Conservation (phyloP, 2,329 filamentous ascomycete species). For the Chaetomium globosum region DNA sequence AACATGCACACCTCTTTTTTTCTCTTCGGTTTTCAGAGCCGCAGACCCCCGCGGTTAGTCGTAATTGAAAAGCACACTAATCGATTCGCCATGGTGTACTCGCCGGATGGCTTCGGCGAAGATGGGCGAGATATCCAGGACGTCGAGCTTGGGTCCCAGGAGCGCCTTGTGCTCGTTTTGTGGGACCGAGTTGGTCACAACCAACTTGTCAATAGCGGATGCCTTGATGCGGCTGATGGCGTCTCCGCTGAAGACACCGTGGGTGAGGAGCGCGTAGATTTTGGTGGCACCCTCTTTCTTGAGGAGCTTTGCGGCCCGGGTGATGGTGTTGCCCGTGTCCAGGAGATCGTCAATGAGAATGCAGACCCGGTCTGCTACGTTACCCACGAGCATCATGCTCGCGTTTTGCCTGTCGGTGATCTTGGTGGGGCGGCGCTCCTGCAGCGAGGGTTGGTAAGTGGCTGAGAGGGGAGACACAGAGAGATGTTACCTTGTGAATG, state of each 20-base stretch:
- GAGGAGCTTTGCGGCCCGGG: constrained; percentile 90
- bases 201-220: constrained; percentile 86
- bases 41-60: constrained; percentile 51
- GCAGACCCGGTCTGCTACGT: constrained; percentile 70
- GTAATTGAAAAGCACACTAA: constrained; percentile 91
- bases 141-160: constrained; percentile 83
- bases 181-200: constrained; percentile 94
- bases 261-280: constrained; percentile 90
- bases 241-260: constrained; percentile 93
- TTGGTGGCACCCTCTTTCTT: constrained; percentile 92
- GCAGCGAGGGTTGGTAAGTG: constrained; percentile 41
- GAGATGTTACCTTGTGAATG: constrained; percentile 82
- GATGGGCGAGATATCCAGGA: constrained; percentile 85
- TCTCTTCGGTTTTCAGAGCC: constrained; percentile 19
- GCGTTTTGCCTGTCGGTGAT: constrained; percentile 76
- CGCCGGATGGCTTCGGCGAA: constrained; percentile 95
- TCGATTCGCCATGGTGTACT: constrained; percentile 96
- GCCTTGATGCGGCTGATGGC: constrained; percentile 93
- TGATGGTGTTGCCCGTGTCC: constrained; percentile 97
- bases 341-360: constrained; percentile 94
- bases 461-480: constrained; percentile 36
- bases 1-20: constrained; percentile 23
- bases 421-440: constrained; percentile 63
- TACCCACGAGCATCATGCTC: constrained; percentile 81
- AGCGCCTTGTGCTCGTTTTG: constrained; percentile 76